phyloP scores from a whole-genome alignment of 169 alveolate species.

The Plasmodium ovale region DNA sequence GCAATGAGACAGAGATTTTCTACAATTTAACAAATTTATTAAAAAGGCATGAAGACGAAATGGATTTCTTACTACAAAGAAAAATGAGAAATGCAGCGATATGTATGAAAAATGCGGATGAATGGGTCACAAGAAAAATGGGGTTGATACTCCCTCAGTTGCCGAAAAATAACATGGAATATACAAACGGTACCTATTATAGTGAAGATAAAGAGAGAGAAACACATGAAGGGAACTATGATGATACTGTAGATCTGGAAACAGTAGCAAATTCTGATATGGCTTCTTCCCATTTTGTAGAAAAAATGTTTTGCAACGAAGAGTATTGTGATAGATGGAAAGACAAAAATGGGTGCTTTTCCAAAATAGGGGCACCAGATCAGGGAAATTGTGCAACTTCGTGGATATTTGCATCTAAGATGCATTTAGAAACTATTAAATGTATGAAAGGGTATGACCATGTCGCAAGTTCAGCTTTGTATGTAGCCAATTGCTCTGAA shows the following conservation, averaged over 20 bases:
- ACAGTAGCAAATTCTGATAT: neutral
- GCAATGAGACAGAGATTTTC: neutral
- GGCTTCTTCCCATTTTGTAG: neutral
- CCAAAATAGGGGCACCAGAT: conserved; percentile 12
- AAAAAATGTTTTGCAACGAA: conserved; percentile 1
- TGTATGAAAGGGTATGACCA: conserved; percentile 65
- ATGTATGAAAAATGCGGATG: conserved; percentile 12
- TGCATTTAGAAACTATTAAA: conserved; percentile 56
- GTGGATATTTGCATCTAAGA: conserved; percentile 71
- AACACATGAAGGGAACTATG: neutral
- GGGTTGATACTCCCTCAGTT: conserved; percentile 11
- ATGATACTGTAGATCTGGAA: neutral
- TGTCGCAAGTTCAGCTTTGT: conserved; percentile 6
- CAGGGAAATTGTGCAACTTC: conserved; percentile 64
- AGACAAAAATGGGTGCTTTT: neutral
- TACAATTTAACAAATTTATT: neutral
- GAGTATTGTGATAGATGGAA: conserved; percentile 24
- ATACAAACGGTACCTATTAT: neutral
- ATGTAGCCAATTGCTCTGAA: conserved; percentile 8
- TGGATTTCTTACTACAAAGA: neutral
- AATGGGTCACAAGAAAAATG: neutral
- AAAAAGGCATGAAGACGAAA: neutral
- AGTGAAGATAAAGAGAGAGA: neutral
- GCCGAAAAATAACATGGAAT: neutral
- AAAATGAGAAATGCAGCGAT: conserved; percentile 20